Evolutionary conservation across 2,329 filamentous ascomycete genomes (phyloP).

Genomic region (Colletotrichum sp.): DNA sequence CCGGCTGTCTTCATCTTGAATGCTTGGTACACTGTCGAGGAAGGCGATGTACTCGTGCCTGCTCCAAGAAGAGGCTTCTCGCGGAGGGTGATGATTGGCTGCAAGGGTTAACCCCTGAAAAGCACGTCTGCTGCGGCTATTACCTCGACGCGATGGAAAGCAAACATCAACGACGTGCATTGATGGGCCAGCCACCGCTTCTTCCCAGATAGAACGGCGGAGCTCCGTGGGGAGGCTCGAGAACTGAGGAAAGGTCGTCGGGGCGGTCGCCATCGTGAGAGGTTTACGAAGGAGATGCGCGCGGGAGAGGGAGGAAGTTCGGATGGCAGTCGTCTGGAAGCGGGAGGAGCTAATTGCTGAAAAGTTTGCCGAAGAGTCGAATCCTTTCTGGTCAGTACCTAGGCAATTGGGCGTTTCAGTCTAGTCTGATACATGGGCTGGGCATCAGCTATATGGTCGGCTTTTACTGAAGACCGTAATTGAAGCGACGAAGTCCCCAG

Average conservation of each 20-base stretch:
- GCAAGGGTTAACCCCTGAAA: neutral
- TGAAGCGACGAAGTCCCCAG: neutral
- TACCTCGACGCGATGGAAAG: slow-evolving; percentile 24
- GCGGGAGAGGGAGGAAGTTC: neutral
- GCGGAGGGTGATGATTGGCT: neutral
- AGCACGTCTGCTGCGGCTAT: neutral
- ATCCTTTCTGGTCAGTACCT: neutral
- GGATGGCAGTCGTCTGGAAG: neutral
- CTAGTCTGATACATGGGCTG: neutral
- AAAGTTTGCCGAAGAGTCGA: neutral
- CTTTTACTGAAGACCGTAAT: neutral
- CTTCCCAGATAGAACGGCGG: neutral
- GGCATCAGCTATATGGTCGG: neutral
- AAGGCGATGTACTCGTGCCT: neutral
- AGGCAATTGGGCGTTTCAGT: neutral
- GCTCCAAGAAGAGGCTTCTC: neutral
- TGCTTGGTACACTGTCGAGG: neutral
- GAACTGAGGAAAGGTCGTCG: neutral
- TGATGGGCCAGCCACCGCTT: slow-evolving; percentile 16
- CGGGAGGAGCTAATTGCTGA: neutral
- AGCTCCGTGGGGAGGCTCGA: neutral
- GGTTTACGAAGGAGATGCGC: neutral
- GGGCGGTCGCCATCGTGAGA: slow-evolving; percentile 33
- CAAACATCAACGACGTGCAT: slow-evolving; percentile 33
- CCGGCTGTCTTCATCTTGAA: neutral